Percentiles rank a stretch among this genome's conserved stretches.
Evolutionary conservation across 345 rosid species (phyloP).

Genomic region (Camelina sativa): DNA sequence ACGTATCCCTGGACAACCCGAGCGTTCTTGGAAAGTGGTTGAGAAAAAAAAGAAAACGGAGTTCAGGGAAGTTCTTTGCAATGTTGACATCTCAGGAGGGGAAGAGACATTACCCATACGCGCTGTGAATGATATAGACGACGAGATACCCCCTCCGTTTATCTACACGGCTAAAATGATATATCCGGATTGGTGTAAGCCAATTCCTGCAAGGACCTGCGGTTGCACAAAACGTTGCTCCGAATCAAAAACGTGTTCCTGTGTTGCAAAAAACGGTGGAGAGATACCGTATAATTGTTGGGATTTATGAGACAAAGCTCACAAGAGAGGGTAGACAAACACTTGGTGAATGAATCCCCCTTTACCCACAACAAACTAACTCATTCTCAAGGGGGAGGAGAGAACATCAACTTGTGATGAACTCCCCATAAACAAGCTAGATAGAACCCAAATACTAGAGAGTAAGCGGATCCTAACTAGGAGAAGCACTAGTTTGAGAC

Average conservation of each 20-base stretch:
- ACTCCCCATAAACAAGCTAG: too few relatives aligned
- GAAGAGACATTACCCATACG: conserved; percentile 64
- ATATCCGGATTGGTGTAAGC: conserved; percentile 56
- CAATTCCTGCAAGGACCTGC: conserved; percentile 58
- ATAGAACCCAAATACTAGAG: too few relatives aligned
- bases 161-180: conserved; percentile 55
- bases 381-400: too few relatives aligned
- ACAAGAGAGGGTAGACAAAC: too few relatives aligned
- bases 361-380: too few relatives aligned
- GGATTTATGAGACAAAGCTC: too few relatives aligned
- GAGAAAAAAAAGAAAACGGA: conserved; percentile 50
- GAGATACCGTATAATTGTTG: conserved; percentile 73
- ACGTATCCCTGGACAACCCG: conserved; percentile 71
- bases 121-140: conserved; percentile 68
- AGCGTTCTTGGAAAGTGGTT: conserved; percentile 73
- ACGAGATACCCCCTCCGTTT: conserved; percentile 67
- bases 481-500: too few relatives aligned
- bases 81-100: conserved; percentile 63
- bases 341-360: too few relatives aligned
- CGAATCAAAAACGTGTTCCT: conserved; percentile 55
- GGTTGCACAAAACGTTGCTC: conserved; percentile 59
- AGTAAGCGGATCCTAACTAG: too few relatives aligned
- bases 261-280: conserved; percentile 65
- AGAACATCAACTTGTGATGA: too few relatives aligned
- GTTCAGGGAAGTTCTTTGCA: conserved; percentile 61